phyloP scores from a whole-genome alignment of 371 early-diverging fungal genomes.

The Conidiobolus coronatus region DNA sequence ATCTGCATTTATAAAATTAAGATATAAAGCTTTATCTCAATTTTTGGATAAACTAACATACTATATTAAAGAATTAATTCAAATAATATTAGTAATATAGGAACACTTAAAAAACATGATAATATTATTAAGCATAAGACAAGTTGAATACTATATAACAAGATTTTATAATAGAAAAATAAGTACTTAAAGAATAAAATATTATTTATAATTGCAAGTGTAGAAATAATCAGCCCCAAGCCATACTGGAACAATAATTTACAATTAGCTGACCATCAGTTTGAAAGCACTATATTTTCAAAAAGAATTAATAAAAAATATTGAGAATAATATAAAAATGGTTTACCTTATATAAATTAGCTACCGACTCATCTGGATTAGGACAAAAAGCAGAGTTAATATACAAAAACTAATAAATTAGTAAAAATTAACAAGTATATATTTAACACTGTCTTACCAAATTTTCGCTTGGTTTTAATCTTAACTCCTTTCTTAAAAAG shows the following conservation, averaged over 20 bases:
- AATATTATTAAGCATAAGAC: too few species aligned
- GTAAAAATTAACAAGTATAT: neutral
- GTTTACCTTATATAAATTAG: slow-evolving; percentile 1
- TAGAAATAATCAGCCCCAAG: slow-evolving; percentile 3
- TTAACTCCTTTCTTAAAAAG: slow-evolving; percentile 65
- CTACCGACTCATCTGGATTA: neutral
- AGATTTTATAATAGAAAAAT: too few species aligned
- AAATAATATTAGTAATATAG: too few species aligned
- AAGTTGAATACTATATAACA: too few species aligned
- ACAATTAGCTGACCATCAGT: neutral
- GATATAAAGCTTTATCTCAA: too few species aligned
- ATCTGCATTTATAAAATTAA: too few species aligned
- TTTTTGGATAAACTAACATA: too few species aligned
- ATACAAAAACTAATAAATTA: neutral
- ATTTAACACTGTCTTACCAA: slow-evolving; percentile 23
- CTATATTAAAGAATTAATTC: too few species aligned
- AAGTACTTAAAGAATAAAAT: too few species aligned
- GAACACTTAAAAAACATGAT: too few species aligned
- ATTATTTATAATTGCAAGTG: too few species aligned
- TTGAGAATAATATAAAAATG: neutral
- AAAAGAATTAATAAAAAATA: neutral
- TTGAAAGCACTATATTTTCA: neutral
- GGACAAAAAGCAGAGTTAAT: neutral
- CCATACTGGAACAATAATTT: neutral
- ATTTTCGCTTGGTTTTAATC: slow-evolving; percentile 45